phyloP scores from a whole-genome alignment of 108 stramenopile species.

The Craspedostauros australis region DNA sequence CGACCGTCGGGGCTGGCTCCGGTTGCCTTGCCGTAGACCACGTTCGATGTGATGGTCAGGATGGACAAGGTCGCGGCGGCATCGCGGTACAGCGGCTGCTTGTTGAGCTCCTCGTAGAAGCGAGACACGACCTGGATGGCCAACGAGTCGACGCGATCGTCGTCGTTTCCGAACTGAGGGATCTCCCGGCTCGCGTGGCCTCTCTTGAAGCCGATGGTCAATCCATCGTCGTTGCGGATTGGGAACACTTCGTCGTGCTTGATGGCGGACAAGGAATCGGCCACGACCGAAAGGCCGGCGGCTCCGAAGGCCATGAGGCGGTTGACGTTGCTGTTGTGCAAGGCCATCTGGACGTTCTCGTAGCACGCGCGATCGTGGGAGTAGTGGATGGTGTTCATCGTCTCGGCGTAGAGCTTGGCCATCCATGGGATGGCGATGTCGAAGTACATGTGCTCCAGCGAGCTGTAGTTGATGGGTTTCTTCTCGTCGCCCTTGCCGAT shows the following conservation, averaged over 20 bases:
- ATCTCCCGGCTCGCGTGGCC: constrained; percentile 36
- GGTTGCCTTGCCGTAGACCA: constrained; percentile 60
- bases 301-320: constrained; percentile 66
- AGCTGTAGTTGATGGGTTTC: constrained; percentile 42
- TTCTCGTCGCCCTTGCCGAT: constrained; percentile 49
- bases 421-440: constrained; percentile 65
- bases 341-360: constrained; percentile 58
- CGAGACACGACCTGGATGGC: constrained; percentile 30
- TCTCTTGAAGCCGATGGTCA: constrained; percentile 50
- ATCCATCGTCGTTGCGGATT: constrained; percentile 43
- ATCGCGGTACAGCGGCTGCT: constrained; percentile 47
- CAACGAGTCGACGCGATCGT: constrained; percentile 43
- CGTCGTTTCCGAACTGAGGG: constrained; percentile 56
- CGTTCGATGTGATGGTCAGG: constrained; percentile 59
- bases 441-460: constrained; percentile 38
- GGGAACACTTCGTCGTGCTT: constrained; percentile 56
- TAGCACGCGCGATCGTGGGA: constrained; percentile 47
- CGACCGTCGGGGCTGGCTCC: constrained; percentile 61
- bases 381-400: constrained; percentile 69
- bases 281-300: constrained; percentile 54
- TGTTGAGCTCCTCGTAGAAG: constrained; percentile 48
- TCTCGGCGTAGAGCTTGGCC: constrained; percentile 68
- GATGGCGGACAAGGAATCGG: constrained; percentile 56
- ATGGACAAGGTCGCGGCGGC: constrained; percentile 55
- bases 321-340: constrained; percentile 60